Base-by-base conservation (phyloP, 495 filamentous ascomycete genomes). In the Chlorociboria aeruginascens region DNA sequence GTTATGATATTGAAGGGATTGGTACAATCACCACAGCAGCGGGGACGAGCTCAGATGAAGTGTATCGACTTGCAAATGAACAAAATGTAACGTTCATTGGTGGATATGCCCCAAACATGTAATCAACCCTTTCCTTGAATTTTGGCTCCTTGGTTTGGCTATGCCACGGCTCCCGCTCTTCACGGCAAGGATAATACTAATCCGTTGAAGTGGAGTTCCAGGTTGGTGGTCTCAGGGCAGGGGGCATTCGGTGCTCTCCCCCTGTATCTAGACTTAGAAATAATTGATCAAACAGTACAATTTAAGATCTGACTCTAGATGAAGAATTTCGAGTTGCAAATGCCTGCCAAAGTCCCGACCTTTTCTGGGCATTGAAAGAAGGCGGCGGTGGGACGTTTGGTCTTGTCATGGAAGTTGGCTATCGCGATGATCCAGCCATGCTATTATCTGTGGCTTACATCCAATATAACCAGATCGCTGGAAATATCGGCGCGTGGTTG, bases 311-410 rank as follows among this genome's bases (percentile, higher is more conserved):
- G 4, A 57, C 73, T 39, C 66, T 36, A 43, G 17, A 48, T 20
- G 45, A 45, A 4, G 13, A 9, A 8, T 12, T 40, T 1, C 1
- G 11, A 8, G 37, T 34, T 30, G 51, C 51, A 9, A 49, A 49
- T 30, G 25, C 7, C 6, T 45, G 33, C 12, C 37, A 44, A 13
- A 49, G 49, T 34, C 25, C 3, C 6, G 46, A 53, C 29, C 42
- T 48, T 12, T 40, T 45, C 33, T 49, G 51, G 51, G 48, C 47
- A 25, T 57, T 81, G 29, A 64, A 76, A 28, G 77, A 77, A 7
- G 75, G 76, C 1, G 76, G 76, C 6, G 75, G 76, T 6, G 71
- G 71, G 8, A 76, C 70, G 11, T 77, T 74, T 49, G 75, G 71
- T 8, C 63, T 77, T 13, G 66, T 76, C 14, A 62, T 72, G 9